phyloP scores from a whole-genome alignment of 106 monocot species.

The Dendrobium nobile region DNA sequence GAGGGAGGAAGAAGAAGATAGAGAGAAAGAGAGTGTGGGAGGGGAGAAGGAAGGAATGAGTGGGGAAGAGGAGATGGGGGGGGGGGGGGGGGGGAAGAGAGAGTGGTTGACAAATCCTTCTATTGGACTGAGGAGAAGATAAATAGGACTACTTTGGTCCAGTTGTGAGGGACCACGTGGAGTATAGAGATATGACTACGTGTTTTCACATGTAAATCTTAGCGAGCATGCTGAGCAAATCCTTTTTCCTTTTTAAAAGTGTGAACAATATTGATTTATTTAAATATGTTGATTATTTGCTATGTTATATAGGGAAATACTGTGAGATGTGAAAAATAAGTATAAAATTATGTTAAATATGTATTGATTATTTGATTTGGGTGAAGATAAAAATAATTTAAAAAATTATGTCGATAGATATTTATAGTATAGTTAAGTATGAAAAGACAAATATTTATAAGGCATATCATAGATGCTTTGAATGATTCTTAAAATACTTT shows the following conservation, averaged over 20 bases:
- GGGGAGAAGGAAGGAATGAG: constrained; percentile 4
- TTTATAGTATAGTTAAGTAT: no score
- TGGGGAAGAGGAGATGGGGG: background rate
- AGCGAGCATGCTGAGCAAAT: no score
- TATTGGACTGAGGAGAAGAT: background rate
- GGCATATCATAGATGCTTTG: no score
- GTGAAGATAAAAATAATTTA: no score
- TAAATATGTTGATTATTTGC: background rate
- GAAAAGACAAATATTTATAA: no score
- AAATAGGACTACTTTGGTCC: constrained; percentile 6
- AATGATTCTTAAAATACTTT: no score
- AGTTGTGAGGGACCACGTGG: background rate
- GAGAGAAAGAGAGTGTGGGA: background rate
- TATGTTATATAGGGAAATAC: background rate
- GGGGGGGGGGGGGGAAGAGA: background rate
- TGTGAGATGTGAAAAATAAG: background rate
- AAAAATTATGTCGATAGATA: no score
- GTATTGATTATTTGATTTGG: no score
- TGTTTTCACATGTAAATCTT: background rate
- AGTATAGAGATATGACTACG: background rate
- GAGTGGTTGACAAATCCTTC: background rate
- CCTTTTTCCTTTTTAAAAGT: background rate
- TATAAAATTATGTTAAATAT: background rate
- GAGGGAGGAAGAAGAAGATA: no score
- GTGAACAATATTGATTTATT: background rate